Percentiles rank a stretch among this genome's conserved stretches.
phyloP scores from a whole-genome alignment of 176 grass and related monocot species.

The Hordeum vulgare region DNA sequence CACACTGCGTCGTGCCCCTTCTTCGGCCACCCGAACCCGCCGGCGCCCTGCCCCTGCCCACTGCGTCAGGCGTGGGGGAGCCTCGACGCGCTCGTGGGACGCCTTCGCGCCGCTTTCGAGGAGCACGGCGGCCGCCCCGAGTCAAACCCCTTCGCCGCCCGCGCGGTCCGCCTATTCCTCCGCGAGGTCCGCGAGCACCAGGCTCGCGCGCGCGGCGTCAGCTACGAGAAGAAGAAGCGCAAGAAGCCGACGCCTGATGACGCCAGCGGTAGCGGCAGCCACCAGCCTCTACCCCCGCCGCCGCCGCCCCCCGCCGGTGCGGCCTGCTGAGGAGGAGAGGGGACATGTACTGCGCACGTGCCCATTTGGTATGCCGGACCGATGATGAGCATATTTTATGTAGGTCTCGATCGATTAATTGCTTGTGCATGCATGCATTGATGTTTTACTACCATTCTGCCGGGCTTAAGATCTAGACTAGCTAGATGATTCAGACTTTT shows the following conservation, averaged over 20 bases:
- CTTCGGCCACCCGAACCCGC: slow-evolving; percentile 83
- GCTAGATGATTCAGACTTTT: background rate
- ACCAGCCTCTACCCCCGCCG: slow-evolving; percentile 18
- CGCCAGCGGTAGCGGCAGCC: background rate
- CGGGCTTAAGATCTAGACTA: background rate
- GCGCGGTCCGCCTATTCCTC: slow-evolving; percentile 47
- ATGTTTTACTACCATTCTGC: slow-evolving; percentile 4
- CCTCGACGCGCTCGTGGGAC: slow-evolving; percentile 51
- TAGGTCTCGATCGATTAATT: slow-evolving; percentile 44
- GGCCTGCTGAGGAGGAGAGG: slow-evolving; percentile 25
- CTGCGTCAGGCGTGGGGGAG: slow-evolving; percentile 56
- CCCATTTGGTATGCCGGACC: slow-evolving; percentile 45
- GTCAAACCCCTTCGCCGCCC: slow-evolving; percentile 53
- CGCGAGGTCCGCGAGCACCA: slow-evolving; percentile 62
- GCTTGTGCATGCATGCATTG: slow-evolving; percentile 49
- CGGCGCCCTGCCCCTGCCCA: slow-evolving; percentile 54
- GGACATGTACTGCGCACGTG: background rate
- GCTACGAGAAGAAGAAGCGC: slow-evolving; percentile 66
- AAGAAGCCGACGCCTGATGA: slow-evolving; percentile 34
- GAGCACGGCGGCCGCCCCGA: slow-evolving; percentile 59
- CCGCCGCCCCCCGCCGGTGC: slow-evolving; percentile 35
- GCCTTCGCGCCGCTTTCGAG: slow-evolving; percentile 49
- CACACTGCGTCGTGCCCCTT: slow-evolving; percentile 74
- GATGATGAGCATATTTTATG: slow-evolving; percentile 60
- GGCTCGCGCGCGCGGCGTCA: slow-evolving; percentile 50